Evolutionary conservation across 2,329 filamentous ascomycete species (phyloP).

Genomic region (Didymella sp.): DNA sequence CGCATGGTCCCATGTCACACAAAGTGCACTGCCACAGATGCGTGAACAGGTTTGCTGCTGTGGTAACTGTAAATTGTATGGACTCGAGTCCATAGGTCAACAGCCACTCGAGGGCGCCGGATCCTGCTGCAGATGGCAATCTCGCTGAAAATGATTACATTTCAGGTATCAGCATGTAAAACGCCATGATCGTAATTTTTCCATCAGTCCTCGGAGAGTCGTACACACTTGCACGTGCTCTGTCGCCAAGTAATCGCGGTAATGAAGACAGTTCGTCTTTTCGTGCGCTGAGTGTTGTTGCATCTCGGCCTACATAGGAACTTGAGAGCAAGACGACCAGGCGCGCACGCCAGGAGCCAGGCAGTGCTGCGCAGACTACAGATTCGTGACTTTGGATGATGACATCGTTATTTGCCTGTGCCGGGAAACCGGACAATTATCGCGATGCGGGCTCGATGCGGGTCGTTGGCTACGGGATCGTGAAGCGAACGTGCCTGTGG

Average conservation of each 20-base stretch:
- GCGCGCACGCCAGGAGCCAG: conserved; percentile 10
- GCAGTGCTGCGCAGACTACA: neutral
- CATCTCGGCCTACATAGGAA: neutral
- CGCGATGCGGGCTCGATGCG: conserved; percentile 6
- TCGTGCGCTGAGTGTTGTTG: neutral
- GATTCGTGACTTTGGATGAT: neutral
- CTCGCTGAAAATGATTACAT: conserved; percentile 9
- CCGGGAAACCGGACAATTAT: conserved; percentile 2
- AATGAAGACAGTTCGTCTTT: conserved; percentile 2
- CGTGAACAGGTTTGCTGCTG: conserved; percentile 6
- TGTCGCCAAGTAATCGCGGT: conserved; percentile 12
- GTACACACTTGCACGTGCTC: conserved; percentile 12
- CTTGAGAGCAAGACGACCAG: neutral
- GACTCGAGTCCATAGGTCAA: neutral
- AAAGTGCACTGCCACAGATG: conserved; percentile 4
- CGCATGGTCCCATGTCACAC: conserved; percentile 8
- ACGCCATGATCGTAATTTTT: conserved; percentile 8
- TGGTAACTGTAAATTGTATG: neutral
- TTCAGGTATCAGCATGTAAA: neutral
- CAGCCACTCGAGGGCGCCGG: neutral
- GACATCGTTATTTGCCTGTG: conserved; percentile 12
- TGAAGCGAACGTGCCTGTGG: conserved; percentile 11
- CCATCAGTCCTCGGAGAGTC: conserved; percentile 7
- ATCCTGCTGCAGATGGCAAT: conserved; percentile 12
- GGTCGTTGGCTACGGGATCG: conserved; percentile 12